Evolutionary conservation across 768 basidiomycete genomes (phyloP).

Genomic region (Glaciozyma martinii): DNA sequence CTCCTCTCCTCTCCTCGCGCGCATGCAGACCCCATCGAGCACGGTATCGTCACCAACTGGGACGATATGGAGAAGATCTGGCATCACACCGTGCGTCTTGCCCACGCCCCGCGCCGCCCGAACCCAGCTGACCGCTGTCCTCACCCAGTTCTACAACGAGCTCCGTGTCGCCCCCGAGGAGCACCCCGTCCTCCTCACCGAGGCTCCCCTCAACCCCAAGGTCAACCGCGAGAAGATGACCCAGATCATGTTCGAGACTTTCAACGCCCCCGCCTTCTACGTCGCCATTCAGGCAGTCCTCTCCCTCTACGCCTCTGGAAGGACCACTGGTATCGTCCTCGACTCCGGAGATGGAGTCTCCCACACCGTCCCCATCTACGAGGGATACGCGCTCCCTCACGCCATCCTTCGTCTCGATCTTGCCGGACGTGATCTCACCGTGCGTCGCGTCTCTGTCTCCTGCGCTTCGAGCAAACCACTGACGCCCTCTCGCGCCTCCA

Average conservation of each 20-base stretch:
- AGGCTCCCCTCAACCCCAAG: slow-evolving; percentile 87
- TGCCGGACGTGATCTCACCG: slow-evolving; percentile 85
- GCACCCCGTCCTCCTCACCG: slow-evolving; percentile 83
- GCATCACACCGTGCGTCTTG: slow-evolving; percentile 37
- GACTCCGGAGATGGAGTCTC: slow-evolving; percentile 95
- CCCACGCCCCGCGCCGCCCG: background rate
- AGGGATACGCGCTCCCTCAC: slow-evolving; percentile 85
- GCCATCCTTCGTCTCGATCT: slow-evolving; percentile 87
- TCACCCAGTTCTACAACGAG: slow-evolving; percentile 71
- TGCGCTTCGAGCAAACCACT: background rate
- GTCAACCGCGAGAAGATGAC: slow-evolving; percentile 90
- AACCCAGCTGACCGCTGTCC: background rate
- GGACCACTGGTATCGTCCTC: slow-evolving; percentile 85
- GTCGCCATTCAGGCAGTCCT: slow-evolving; percentile 85
- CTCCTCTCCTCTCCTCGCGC: background rate
- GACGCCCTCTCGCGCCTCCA: background rate
- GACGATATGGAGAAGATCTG: slow-evolving; percentile 99
- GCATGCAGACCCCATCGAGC: slow-evolving; percentile 63
- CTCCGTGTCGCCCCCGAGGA: slow-evolving; percentile 87
- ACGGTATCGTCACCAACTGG: slow-evolving; percentile 96
- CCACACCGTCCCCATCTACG: slow-evolving; percentile 94
- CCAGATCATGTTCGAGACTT: slow-evolving; percentile 94
- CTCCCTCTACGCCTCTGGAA: slow-evolving; percentile 78
- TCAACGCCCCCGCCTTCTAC: slow-evolving; percentile 88
- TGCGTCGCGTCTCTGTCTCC: slow-evolving; percentile 34